These are phyloP conservation scores for Azolla pinnata DNA, from an alignment of 75 land plant genomes.

Conservation along the genomic window DNA sequence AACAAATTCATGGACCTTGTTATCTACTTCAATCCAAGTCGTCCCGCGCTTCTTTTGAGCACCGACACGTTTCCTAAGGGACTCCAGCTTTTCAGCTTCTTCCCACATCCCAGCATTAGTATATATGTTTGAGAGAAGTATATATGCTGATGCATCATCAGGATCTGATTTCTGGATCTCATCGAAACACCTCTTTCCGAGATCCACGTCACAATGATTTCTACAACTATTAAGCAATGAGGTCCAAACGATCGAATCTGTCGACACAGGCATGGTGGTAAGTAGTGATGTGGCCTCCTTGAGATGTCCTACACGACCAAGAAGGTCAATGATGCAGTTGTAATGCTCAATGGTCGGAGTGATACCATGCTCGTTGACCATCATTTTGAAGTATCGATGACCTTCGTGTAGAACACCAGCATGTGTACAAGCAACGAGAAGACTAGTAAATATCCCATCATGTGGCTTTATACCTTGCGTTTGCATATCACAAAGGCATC, in stretches of 20 bases:
- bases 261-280: constrained; percentile 29
- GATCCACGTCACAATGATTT: constrained; percentile 28
- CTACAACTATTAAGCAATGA: constrained; percentile 31
- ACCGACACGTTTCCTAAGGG: constrained; percentile 24
- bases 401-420: constrained; percentile 19
- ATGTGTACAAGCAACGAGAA: constrained; percentile 22
- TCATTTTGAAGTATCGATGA: constrained; percentile 8
- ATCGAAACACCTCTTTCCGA: constrained; percentile 25
- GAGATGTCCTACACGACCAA: constrained; percentile 33
- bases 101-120: constrained; percentile 39
- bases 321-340: constrained; percentile 38
- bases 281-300: constrained; percentile 29
- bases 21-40: constrained; percentile 54
- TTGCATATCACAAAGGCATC: constrained; percentile 11
- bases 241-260: constrained; percentile 41
- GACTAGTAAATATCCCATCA: constrained; percentile 17
- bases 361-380: constrained; percentile 9
- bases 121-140: constrained; percentile 35
- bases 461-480: constrained; percentile 11
- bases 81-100: constrained; percentile 27
- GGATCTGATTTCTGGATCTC: constrained; percentile 27
- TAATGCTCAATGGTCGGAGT: constrained; percentile 30
- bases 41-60: constrained; percentile 43
- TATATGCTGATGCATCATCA: constrained; percentile 32
- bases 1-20: constrained; percentile 34